Conservation (phyloP, 441 rosid genomes). For the Flueggea neowawraea region DNA sequence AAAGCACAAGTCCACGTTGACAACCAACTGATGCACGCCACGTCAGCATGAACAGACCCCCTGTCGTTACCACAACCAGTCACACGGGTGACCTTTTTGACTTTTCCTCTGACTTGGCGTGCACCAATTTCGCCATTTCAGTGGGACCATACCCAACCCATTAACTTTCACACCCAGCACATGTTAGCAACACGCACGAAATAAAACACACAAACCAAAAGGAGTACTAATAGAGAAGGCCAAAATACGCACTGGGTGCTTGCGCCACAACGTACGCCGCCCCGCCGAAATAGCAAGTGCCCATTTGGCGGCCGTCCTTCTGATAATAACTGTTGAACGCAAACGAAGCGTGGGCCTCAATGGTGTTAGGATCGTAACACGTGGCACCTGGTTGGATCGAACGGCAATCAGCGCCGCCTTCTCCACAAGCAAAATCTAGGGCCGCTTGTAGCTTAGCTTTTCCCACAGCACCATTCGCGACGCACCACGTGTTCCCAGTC, state of each 20-base stretch:
- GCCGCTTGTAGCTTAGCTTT: slow-evolving; percentile 58
- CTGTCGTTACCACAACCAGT: neutral
- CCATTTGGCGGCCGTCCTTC: slow-evolving; percentile 60
- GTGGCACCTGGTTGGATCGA: slow-evolving; percentile 68
- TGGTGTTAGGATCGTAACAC: slow-evolving; percentile 71
- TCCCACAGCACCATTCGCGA: slow-evolving; percentile 60
- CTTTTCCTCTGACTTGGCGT: slow-evolving; percentile 12
- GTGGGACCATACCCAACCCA: too few relatives aligned
- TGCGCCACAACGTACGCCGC: slow-evolving; percentile 67
- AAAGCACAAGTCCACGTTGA: too few relatives aligned
- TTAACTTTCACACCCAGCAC: neutral
- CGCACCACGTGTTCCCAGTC: slow-evolving; percentile 78
- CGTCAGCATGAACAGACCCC: neutral
- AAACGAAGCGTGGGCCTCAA: slow-evolving; percentile 83
- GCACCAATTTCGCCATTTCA: slow-evolving; percentile 7
- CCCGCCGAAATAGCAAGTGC: slow-evolving; percentile 83
- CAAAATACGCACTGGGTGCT: slow-evolving; percentile 64
- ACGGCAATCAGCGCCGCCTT: slow-evolving; percentile 83
- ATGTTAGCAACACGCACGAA: neutral
- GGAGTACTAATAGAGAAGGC: neutral
- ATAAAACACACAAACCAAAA: neutral
- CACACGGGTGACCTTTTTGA: slow-evolving; percentile 15
- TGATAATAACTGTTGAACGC: slow-evolving; percentile 93
- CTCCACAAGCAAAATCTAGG: slow-evolving; percentile 82
- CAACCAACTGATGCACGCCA: slow-evolving; percentile 8